These are phyloP conservation scores for Laguncularia racemosa DNA, from an alignment of 345 rosid genomes.

Conservation along the genomic window DNA sequence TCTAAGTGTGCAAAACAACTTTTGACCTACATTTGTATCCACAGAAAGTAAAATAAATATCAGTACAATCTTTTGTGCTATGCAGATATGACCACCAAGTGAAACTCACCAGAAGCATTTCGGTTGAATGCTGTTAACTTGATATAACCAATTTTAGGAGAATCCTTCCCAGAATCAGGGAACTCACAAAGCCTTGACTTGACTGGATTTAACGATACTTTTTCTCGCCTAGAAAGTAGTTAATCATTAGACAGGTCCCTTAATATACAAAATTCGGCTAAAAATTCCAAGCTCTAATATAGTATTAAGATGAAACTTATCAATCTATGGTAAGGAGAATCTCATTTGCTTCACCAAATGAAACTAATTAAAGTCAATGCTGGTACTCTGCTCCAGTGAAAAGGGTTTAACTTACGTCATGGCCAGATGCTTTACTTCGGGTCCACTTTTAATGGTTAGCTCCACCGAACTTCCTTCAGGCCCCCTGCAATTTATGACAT, in stretches of 20 bases:
- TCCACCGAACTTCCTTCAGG: conserved; percentile 89
- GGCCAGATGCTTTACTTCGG: conserved; percentile 57
- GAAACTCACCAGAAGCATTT: conserved; percentile 69
- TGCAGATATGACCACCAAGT: neutral
- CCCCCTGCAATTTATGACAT: conserved; percentile 52
- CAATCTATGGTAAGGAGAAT: too few species aligned
- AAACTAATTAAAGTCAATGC: neutral
- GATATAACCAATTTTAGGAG: conserved; percentile 79
- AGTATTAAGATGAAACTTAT: neutral
- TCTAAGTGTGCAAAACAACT: too few species aligned
- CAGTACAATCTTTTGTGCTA: neutral
- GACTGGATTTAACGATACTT: conserved; percentile 80
- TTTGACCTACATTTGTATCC: too few species aligned
- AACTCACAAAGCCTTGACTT: conserved; percentile 75
- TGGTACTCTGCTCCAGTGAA: neutral
- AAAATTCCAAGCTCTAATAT: neutral
- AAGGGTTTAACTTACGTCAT: conserved; percentile 42
- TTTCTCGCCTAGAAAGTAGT: conserved; percentile 58
- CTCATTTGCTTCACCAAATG: neutral
- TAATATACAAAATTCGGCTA: neutral
- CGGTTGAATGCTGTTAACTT: conserved; percentile 78
- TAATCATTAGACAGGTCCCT: conserved; percentile 6
- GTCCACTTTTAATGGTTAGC: conserved; percentile 65
- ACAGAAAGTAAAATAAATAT: neutral
- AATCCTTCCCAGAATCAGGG: conserved; percentile 60